Conservation (phyloP, 2,329 filamentous ascomycete genomes). For the Pseudogymnoascus sp. region DNA sequence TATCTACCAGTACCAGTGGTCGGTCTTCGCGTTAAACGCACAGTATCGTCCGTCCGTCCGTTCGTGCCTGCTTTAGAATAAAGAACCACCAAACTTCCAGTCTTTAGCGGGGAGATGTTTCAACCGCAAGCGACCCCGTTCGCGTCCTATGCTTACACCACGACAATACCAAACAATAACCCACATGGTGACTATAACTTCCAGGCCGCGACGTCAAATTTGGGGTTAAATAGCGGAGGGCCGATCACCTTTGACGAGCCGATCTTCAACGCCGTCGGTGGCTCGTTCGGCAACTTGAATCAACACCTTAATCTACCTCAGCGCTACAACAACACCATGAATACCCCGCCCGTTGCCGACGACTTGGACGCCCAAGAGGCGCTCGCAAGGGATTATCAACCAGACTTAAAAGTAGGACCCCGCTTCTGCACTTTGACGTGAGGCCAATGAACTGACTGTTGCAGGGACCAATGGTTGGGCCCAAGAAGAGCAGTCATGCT, state of each 20-base stretch:
- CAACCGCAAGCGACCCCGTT: neutral
- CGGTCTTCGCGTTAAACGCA: neutral
- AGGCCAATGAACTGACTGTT: constrained; percentile 23
- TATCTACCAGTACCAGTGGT: neutral
- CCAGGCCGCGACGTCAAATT: neutral
- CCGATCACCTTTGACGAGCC: constrained; percentile 11
- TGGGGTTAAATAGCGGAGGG: neutral
- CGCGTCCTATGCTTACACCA: neutral
- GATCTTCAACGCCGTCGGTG: neutral
- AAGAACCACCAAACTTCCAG: neutral
- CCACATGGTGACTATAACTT: constrained; percentile 1
- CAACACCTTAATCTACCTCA: neutral
- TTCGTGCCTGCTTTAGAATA: neutral
- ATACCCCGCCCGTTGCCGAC: constrained; percentile 7
- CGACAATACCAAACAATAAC: constrained; percentile 4
- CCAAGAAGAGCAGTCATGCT: constrained; percentile 64
- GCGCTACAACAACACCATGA: constrained; percentile 20
- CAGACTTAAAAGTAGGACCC: constrained; percentile 44
- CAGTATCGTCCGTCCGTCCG: neutral
- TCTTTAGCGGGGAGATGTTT: constrained; percentile 7
- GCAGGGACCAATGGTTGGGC: constrained; percentile 76
- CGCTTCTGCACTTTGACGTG: neutral
- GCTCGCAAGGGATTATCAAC: constrained; percentile 51
- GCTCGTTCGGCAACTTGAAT: constrained; percentile 4
- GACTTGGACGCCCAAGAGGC: constrained; percentile 46